Evolutionary conservation across 345 rosid species (phyloP).

Genomic region (Pugionium cornutum): DNA sequence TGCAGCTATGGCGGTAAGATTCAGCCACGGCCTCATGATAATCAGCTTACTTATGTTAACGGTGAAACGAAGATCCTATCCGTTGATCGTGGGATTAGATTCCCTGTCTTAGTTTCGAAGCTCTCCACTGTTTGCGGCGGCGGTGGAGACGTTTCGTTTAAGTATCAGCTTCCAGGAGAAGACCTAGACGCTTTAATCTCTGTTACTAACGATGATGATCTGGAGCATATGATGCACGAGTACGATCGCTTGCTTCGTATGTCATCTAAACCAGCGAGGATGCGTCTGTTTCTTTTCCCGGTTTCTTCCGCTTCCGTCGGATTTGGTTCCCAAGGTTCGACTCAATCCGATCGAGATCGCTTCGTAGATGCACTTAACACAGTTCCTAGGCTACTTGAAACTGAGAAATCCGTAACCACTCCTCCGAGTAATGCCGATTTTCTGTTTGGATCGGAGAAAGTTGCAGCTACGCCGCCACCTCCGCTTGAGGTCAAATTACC

Average conservation of each 20-base stretch:
- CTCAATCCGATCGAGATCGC: slow-evolving; percentile 66
- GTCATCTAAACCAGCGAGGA: slow-evolving; percentile 74
- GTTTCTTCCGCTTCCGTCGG: slow-evolving; percentile 32
- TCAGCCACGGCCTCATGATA: slow-evolving; percentile 92
- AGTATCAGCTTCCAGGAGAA: slow-evolving; percentile 52
- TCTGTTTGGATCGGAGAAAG: slow-evolving; percentile 28
- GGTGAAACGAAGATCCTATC: slow-evolving; percentile 93
- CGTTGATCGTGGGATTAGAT: slow-evolving; percentile 65
- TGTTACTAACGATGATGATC: slow-evolving; percentile 89
- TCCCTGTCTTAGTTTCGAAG: slow-evolving; percentile 57
- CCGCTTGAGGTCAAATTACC: slow-evolving; percentile 39
- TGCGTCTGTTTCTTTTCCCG: slow-evolving; percentile 82
- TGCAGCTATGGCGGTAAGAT: slow-evolving; percentile 94
- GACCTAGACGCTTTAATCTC: slow-evolving; percentile 82
- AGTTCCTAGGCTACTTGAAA: slow-evolving; percentile 49
- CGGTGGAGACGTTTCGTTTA: slow-evolving; percentile 52
- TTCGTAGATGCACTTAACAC: slow-evolving; percentile 62
- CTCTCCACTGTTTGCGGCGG: slow-evolving; percentile 58
- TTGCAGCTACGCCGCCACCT: slow-evolving; percentile 41
- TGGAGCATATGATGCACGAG: slow-evolving; percentile 62
- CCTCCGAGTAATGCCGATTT: slow-evolving; percentile 56
- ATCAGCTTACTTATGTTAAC: slow-evolving; percentile 76
- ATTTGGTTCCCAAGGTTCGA: slow-evolving; percentile 59
- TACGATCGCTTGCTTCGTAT: slow-evolving; percentile 46
- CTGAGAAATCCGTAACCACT: slow-evolving; percentile 39